Percentiles rank a stretch among this genome's conserved stretches.
Evolutionary conservation across 208 protist species (phyloP).

Genomic region (Trypanosoma lewisi): DNA sequence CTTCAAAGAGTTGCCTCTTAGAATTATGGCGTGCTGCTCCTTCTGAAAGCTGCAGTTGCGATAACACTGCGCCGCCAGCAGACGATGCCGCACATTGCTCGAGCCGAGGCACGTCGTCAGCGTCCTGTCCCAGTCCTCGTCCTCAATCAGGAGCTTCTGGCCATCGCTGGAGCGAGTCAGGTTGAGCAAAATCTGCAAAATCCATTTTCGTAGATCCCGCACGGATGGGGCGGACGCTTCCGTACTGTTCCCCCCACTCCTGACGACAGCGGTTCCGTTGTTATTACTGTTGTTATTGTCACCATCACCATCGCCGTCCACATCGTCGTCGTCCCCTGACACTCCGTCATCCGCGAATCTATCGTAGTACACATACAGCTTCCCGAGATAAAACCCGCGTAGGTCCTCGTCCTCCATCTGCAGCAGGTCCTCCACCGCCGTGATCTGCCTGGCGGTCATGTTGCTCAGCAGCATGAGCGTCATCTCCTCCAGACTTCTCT

Average conservation of each 20-base stretch:
- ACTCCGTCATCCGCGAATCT: conserved; percentile 22
- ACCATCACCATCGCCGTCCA: background rate
- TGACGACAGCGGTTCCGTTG: too few species aligned
- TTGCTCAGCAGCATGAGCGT: conserved; percentile 87
- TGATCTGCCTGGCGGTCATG: conserved; percentile 70
- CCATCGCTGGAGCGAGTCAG: conserved; percentile 68
- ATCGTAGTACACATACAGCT: conserved; percentile 63
- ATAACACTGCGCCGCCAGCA: conserved; percentile 69
- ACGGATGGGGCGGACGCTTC: background rate
- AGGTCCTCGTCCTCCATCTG: conserved; percentile 81
- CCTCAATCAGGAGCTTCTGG: conserved; percentile 68
- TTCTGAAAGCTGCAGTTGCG: conserved; percentile 73
- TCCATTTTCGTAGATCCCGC: conserved; percentile 71
- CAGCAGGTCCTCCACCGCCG: conserved; percentile 70
- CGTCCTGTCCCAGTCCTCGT: conserved; percentile 64
- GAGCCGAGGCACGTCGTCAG: conserved; percentile 44
- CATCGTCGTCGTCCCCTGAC: conserved; percentile 7
- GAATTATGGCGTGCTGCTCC: conserved; percentile 38
- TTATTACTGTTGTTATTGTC: too few species aligned
- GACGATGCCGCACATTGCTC: conserved; percentile 41
- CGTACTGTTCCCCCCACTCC: background rate
- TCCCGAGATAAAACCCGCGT: conserved; percentile 75
- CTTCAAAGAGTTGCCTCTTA: conserved; percentile 46
- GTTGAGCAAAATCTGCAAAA: conserved; percentile 81
- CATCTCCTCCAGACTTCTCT: conserved; percentile 67